Evolutionary conservation across 768 basidiomycete species (phyloP).

Genomic region (Clitopilus hobsonii): DNA sequence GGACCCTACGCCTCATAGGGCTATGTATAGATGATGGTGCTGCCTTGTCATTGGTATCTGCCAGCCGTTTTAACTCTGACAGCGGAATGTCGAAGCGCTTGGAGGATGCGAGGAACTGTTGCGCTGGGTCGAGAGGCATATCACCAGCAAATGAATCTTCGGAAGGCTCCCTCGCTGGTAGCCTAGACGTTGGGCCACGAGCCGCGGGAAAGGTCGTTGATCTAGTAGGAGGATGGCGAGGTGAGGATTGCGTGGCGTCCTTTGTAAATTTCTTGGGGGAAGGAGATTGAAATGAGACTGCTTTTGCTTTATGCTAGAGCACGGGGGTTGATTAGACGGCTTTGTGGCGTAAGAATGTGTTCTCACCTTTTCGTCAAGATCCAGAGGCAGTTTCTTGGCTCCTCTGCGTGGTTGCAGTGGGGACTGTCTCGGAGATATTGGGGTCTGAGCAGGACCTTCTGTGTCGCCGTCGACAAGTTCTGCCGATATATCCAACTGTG

Average conservation of each 20-base stretch:
- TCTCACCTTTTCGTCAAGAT: constrained; percentile 16
- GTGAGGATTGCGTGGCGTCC: constrained; percentile 9
- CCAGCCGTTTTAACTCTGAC: constrained; percentile 40
- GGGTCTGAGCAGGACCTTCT: constrained; percentile 3
- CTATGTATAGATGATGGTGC: neutral
- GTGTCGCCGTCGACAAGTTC: constrained; percentile 29
- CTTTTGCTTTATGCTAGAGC: constrained; percentile 21
- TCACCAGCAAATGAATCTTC: constrained; percentile 63
- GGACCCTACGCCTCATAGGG: neutral
- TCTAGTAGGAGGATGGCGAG: constrained; percentile 11
- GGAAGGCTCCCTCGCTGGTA: constrained; percentile 26
- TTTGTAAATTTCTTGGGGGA: constrained; percentile 11
- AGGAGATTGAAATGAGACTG: constrained; percentile 29
- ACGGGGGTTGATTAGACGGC: too few species aligned
- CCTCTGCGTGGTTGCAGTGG: neutral
- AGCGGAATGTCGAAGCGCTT: constrained; percentile 56
- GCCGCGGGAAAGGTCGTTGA: constrained; percentile 11
- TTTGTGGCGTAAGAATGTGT: constrained; percentile 13
- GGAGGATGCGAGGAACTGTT: constrained; percentile 37
- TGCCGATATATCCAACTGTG: too few species aligned
- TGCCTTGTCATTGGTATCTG: neutral
- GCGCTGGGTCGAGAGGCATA: constrained; percentile 42
- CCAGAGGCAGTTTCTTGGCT: neutral
- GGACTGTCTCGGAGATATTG: neutral
- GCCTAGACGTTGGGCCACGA: neutral